Evolutionary conservation across 2,329 filamentous ascomycete genomes (phyloP).

Genomic region (Trichoderma cornu-damae): DNA sequence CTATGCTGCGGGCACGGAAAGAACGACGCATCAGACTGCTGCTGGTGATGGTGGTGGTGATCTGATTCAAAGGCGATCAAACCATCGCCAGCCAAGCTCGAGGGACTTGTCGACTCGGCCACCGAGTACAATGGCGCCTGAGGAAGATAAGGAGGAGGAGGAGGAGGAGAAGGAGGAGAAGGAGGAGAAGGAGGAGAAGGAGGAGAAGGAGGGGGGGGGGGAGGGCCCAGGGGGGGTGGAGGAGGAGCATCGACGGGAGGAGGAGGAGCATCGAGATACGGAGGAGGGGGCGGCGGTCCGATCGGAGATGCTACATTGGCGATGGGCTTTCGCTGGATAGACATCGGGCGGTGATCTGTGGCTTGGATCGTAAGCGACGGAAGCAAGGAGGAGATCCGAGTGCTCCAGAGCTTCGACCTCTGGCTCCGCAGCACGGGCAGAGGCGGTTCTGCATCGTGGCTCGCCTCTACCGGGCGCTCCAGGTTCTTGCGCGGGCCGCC

Average conservation of each 20-base stretch:
- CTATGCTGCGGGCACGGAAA: constrained; percentile 10
- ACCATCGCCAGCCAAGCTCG: background rate
- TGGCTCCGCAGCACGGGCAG: constrained; percentile 24
- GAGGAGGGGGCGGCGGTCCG: constrained; percentile 25
- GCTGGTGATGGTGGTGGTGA: too few relatives aligned
- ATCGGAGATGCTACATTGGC: constrained; percentile 16
- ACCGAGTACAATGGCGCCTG: constrained; percentile 1
- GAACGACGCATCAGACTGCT: constrained; percentile 4
- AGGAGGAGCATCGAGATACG: background rate
- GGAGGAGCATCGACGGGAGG: background rate
- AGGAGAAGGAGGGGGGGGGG: background rate
- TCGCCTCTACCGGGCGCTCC: background rate
- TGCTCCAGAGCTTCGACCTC: constrained; percentile 35
- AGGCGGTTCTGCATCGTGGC: constrained; percentile 22
- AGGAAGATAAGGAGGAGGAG: background rate
- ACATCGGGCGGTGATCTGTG: constrained; percentile 27
- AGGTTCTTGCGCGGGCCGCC: constrained; percentile 7
- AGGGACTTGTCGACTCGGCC: constrained; percentile 5
- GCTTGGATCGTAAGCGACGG: constrained; percentile 36
- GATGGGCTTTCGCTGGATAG: constrained; percentile 27
- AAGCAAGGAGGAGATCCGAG: constrained; percentile 35
- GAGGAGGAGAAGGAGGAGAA: background rate
- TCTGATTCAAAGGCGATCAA: constrained; percentile 1
- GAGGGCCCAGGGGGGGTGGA: background rate
- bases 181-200: constrained; percentile 2